Evolutionary conservation across 1,284 basidiomycete species (phyloP).

Genomic region (Fomitopsis palustris): DNA sequence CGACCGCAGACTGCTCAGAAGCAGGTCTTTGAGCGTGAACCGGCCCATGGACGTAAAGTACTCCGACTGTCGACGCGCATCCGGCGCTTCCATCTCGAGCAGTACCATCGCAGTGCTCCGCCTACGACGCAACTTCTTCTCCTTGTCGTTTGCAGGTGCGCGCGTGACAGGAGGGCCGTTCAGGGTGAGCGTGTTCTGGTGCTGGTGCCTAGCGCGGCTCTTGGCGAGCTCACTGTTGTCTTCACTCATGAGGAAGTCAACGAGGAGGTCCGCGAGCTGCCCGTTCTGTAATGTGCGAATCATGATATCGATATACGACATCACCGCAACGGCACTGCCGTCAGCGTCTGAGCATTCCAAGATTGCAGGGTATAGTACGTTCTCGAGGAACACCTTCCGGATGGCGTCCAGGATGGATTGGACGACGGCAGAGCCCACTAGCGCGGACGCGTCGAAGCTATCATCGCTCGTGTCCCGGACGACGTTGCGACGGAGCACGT

Average conservation of each 20-base stretch:
- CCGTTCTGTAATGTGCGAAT: constrained; percentile 74
- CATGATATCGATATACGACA: constrained; percentile 94
- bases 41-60: constrained; percentile 86
- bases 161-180: constrained; percentile 35
- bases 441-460: constrained; percentile 49
- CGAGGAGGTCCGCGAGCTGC: constrained; percentile 64
- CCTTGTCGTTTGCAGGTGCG: constrained; percentile 30
- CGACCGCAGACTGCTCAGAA: constrained; percentile 77
- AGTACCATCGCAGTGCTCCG: constrained; percentile 85
- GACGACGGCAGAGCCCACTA: constrained; percentile 76
- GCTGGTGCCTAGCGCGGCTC: constrained; percentile 40
- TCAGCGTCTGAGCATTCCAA: constrained; percentile 91
- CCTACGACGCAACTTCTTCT: constrained; percentile 50
- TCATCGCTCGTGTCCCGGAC: constrained; percentile 36
- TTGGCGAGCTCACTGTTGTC: constrained; percentile 59
- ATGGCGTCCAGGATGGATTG: constrained; percentile 82
- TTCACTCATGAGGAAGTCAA: constrained; percentile 80
- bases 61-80: constrained; percentile 60
- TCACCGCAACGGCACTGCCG: constrained; percentile 92
- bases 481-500: constrained; percentile 71
- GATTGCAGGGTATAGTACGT: constrained; percentile 90
- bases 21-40: constrained; percentile 87
- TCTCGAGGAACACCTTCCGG: constrained; percentile 86
- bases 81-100: constrained; percentile 79
- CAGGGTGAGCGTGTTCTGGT: constrained; percentile 46